phyloP scores from a whole-genome alignment of 1,139 yeast species.

The Meyerozyma smithsonii region DNA sequence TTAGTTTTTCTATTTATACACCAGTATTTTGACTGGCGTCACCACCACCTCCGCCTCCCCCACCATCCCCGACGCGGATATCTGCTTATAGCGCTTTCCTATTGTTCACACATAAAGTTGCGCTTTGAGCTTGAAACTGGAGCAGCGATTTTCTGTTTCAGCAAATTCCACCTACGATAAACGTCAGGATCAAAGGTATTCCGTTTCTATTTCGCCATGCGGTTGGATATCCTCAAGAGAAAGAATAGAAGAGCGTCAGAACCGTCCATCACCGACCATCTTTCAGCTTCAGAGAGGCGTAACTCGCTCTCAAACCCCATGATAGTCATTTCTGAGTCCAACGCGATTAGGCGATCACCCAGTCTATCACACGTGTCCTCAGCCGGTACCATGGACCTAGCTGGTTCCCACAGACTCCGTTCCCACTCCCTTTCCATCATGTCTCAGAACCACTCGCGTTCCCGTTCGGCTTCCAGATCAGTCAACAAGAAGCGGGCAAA shows the following conservation, averaged over 20 bases:
- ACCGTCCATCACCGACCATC: neutral
- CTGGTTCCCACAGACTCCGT: slow-evolving; percentile 10
- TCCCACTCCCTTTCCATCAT: slow-evolving; percentile 18
- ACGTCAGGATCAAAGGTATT: neutral
- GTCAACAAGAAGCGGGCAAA: slow-evolving; percentile 29
- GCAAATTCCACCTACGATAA: neutral
- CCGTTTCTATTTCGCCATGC: neutral
- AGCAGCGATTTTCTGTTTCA: neutral
- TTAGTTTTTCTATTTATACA: neutral
- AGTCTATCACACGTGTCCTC: slow-evolving; percentile 1
- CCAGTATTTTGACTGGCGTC: no score
- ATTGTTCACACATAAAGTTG: no score
- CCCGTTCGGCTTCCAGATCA: slow-evolving; percentile 13
- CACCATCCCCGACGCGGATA: no score
- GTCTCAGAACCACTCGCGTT: slow-evolving; percentile 5
- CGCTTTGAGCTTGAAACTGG: neutral
- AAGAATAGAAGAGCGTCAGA: slow-evolving; percentile 1
- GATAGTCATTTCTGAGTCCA: slow-evolving; percentile 11
- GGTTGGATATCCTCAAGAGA: slow-evolving; percentile 1
- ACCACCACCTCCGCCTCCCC: no score
- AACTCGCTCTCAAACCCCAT: slow-evolving; percentile 19
- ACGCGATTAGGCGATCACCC: slow-evolving; percentile 4
- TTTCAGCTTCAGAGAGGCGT: slow-evolving; percentile 8
- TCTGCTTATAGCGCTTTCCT: no score
- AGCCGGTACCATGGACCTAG: neutral